phyloP scores from a whole-genome alignment of 306 rosid genomes.

The Quercus dentata region DNA sequence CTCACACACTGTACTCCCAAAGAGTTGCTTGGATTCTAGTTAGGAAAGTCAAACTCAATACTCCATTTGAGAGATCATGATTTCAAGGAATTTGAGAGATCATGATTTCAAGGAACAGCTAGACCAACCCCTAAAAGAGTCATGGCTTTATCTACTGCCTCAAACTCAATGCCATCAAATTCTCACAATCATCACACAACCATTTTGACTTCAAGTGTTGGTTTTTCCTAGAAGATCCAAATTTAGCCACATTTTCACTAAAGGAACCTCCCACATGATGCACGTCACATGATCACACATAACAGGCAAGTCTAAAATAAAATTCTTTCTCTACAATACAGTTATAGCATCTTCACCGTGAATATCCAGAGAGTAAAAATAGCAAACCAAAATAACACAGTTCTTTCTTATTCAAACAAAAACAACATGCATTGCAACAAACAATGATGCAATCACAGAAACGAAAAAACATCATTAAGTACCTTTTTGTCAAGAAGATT shows the following conservation, averaged over 20 bases:
- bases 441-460: background rate
- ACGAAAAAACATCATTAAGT: background rate
- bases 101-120: too few relatives aligned
- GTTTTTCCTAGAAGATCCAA: background rate
- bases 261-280: background rate
- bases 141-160: background rate
- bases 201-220: background rate
- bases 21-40: too few relatives aligned
- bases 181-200: background rate
- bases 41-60: too few relatives aligned
- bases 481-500: slow-evolving; percentile 34
- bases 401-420: background rate
- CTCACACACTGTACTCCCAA: too few relatives aligned
- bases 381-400: background rate
- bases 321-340: background rate
- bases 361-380: background rate
- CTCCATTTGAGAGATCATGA: too few relatives aligned
- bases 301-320: background rate
- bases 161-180: background rate
- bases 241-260: background rate
- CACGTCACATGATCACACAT: background rate
- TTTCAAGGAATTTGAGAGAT: too few relatives aligned
- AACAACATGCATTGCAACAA: background rate
- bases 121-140: background rate
- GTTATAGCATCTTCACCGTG: background rate